These are phyloP conservation scores for Albifimbria verrucaria DNA, from an alignment of 2,329 filamentous ascomycete species.

Conservation along the genomic window DNA sequence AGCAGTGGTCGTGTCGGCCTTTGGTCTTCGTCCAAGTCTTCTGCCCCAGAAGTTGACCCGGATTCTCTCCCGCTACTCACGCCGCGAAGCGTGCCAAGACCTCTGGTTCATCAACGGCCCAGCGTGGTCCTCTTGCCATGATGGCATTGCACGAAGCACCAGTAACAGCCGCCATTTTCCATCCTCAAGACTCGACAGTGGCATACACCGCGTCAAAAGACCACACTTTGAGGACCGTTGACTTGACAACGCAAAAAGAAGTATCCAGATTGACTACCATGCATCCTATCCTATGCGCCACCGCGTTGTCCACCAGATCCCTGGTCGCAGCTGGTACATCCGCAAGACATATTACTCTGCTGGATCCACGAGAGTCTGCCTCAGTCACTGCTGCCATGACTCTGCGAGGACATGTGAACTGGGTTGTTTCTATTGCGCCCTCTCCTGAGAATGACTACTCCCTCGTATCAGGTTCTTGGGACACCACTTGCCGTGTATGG, in stretches of 20 bases:
- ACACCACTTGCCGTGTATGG: slow-evolving; percentile 92
- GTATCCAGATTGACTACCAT: slow-evolving; percentile 82
- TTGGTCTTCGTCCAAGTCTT: slow-evolving; percentile 78
- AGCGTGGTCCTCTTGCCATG: slow-evolving; percentile 75
- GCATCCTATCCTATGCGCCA: slow-evolving; percentile 77
- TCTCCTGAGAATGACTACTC: slow-evolving; percentile 69
- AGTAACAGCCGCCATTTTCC: slow-evolving; percentile 80
- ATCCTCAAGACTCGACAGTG: slow-evolving; percentile 78
- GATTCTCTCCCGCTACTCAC: slow-evolving; percentile 65
- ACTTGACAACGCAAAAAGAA: slow-evolving; percentile 74
- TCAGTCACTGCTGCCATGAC: slow-evolving; percentile 80
- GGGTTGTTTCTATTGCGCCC: slow-evolving; percentile 48
- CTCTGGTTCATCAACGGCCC: slow-evolving; percentile 46
- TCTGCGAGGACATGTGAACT: slow-evolving; percentile 84
- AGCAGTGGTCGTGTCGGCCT: slow-evolving; percentile 81
- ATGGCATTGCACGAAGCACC: slow-evolving; percentile 69
- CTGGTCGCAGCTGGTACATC: slow-evolving; percentile 73
- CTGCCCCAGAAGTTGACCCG: slow-evolving; percentile 70
- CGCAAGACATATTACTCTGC: slow-evolving; percentile 83
- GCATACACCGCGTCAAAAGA: slow-evolving; percentile 91
- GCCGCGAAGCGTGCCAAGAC: slow-evolving; percentile 75
- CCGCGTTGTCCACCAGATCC: slow-evolving; percentile 65
- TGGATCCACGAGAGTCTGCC: slow-evolving; percentile 81
- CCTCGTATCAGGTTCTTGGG: slow-evolving; percentile 86
- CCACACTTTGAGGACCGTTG: slow-evolving; percentile 86